A percentile compares a stretch with the other conserved stretches of the same genome.
These are phyloP conservation scores for Lactifluus hygrophoroides DNA, from an alignment of 768 basidiomycete species.

Conservation along the genomic window DNA sequence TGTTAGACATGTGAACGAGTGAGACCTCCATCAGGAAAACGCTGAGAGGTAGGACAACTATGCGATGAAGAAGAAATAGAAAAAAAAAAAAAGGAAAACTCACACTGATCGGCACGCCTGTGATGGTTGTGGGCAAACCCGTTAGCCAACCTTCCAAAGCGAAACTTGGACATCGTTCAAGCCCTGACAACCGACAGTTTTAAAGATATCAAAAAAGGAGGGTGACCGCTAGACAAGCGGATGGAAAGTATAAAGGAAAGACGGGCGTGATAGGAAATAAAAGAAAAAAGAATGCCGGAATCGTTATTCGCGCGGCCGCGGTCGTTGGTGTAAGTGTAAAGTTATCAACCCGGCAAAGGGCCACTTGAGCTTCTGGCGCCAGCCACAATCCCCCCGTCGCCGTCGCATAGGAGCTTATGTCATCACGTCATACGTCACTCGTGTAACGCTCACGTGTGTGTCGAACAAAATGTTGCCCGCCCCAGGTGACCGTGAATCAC, in stretches of 20 bases:
- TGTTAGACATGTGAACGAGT: not conserved
- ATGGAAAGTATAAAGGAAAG: slow-evolving; percentile 1
- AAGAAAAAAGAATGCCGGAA: not conserved
- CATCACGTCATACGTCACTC: too few species aligned
- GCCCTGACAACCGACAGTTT: not conserved
- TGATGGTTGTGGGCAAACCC: not conserved
- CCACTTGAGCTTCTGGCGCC: too few species aligned
- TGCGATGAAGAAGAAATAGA: not conserved
- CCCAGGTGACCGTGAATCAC: too few species aligned
- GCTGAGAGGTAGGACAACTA: too few species aligned
- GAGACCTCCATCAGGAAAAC: not conserved
- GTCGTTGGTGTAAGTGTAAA: too few species aligned
- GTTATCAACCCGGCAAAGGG: too few species aligned
- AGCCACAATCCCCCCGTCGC: too few species aligned
- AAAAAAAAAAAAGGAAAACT: not conserved
- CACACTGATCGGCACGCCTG: slow-evolving; percentile 4
- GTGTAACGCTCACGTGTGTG: too few species aligned
- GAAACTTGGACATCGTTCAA: slow-evolving; percentile 1
- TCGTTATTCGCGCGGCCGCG: not conserved
- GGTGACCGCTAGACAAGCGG: slow-evolving; percentile 19
- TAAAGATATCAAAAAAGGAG: slow-evolving; percentile 14
- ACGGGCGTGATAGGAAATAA: not conserved
- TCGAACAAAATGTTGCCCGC: too few species aligned
- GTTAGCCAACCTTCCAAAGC: not conserved
- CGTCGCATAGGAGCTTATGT: too few species aligned